Evolutionary conservation across 257 asterid genomes (phyloP), one percentile per base, ranked within the genome.

Genomic region (Solanum sparsipilum): DNA sequence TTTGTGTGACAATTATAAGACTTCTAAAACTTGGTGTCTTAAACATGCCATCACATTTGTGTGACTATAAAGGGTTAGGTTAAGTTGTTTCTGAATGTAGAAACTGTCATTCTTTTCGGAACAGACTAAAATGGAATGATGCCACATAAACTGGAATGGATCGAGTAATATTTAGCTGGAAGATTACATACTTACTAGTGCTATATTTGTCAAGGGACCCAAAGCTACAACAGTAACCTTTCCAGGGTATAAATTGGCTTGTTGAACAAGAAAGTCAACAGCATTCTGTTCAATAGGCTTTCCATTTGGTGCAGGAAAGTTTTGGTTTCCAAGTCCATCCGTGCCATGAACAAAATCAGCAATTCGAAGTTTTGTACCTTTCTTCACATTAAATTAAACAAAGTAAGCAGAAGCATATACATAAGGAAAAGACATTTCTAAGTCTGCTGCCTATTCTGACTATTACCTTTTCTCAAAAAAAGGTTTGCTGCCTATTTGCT

Each of bases 241-340:
- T 84, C 98, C 98, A 25, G 98, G 99, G 90, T 92, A 90, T 70
- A 90, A 93, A 83, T 89, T 91, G 44, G 97, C 93, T 93, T 97
- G 96, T 88, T 97, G 86, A 85, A 89, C 84, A 41, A 97, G 98
- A 92, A 96, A 97, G 39, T 94, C 98, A 18, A 75, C 88, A 35
- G 98, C 99, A 87, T 96, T 94, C 88, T 90, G 95, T 88, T 96
- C 96, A 75, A 93, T 93, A 85, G 95, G 94, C 88, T 91, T 93
- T 86, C 98, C 98, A 88, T 93, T 91, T 44, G 99, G 98, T 39
- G 98, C 94, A 90, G 98, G 98, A 87, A 97, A 96, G 92, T 96
- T 95, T 94, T 97, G 99, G 90, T 97, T 97, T 76, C 99, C 99
- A 91, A 97, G 95, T 89, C 99, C 99, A 92, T 97, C 99, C 79